Conservation (phyloP, 192 early-diverging fungal species). For the Rhizoclosmatium globosum region DNA sequence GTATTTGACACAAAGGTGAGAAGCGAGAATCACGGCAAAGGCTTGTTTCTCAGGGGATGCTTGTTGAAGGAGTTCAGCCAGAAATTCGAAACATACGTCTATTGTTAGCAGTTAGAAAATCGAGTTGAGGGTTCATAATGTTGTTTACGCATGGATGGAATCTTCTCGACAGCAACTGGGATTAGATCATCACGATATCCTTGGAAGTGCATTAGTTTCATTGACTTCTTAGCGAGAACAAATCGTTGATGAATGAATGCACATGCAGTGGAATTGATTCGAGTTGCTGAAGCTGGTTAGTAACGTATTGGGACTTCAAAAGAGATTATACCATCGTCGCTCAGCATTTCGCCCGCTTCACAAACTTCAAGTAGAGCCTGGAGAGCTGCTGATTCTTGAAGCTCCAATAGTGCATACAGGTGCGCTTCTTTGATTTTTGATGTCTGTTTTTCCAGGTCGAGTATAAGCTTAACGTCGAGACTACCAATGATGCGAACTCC, state of each 20-base stretch:
- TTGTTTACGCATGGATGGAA: conserved; percentile 52
- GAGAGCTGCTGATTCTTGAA: conserved; percentile 40
- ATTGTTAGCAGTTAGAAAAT: neutral
- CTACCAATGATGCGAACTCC: neutral
- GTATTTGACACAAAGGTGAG: conserved; percentile 56
- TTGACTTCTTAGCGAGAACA: conserved; percentile 35
- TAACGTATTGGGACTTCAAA: neutral
- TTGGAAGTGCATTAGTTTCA: conserved; percentile 49
- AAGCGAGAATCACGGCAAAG: conserved; percentile 59
- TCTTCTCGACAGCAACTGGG: conserved; percentile 27
- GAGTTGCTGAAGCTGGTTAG: neutral
- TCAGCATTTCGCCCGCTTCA: neutral
- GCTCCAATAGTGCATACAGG: conserved; percentile 34
- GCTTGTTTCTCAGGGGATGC: conserved; percentile 54
- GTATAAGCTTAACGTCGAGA: no score
- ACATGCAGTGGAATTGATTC: conserved; percentile 10
- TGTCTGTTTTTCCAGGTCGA: neutral
- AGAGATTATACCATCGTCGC: neutral
- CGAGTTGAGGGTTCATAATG: neutral
- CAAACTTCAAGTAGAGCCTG: conserved; percentile 36
- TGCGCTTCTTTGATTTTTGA: conserved; percentile 35
- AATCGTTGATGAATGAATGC: conserved; percentile 50
- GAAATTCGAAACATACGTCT: conserved; percentile 55
- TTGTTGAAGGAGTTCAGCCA: conserved; percentile 47
- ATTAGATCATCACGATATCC: conserved; percentile 38